Evolutionary conservation across 176 grass and related monocot species (phyloP), one percentile per base, ranked within the genome.

Genomic region (Aegilops tauschii): DNA sequence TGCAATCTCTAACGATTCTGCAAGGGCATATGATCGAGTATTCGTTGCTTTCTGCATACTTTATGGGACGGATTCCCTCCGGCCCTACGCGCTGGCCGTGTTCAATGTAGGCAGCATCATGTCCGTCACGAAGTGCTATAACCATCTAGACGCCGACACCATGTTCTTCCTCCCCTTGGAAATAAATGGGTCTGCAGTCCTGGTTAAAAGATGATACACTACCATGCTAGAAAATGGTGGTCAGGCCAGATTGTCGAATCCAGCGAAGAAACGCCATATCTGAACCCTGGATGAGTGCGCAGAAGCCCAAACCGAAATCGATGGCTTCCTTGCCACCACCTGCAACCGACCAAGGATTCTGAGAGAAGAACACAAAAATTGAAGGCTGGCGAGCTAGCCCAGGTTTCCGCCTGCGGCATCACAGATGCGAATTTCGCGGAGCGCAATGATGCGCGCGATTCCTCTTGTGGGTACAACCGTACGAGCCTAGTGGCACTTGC

Each of bases 11-110:
- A 80, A 63, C 45, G 42, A 25, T 32, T 18, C 23, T 25, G 18
- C 18, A 76, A 34, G 61, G 59, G 25, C 18, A 59, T 59, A 59
- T 17, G 50, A 54, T 54, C 7, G 18, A 8, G 54, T 44, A 72
- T 67, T 68, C 84, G 89, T 84, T 87, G 85, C 27, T 87, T 80
- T 87, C 85, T 84, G 54, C 80, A 45, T 80, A 87, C 77, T 61
- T 80, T 80, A 91, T 87, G 56, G 84, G 80, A 77, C 63, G 40
- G 70, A 83, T 87, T 84, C 66, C 67, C 76, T 67, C 36, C 16
- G 61, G 68, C 16, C 67, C 68, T 75, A 65, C 40, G 18, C 52
- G 65, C 65, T 9, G 63, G 9, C 79, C 23, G 29, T 42, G 84
- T 80, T 91, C 67, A 80, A 87, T 90, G 85, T 44, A 56, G 40